Conservation (phyloP, 345 rosid genomes). For the Angophora floribunda region DNA sequence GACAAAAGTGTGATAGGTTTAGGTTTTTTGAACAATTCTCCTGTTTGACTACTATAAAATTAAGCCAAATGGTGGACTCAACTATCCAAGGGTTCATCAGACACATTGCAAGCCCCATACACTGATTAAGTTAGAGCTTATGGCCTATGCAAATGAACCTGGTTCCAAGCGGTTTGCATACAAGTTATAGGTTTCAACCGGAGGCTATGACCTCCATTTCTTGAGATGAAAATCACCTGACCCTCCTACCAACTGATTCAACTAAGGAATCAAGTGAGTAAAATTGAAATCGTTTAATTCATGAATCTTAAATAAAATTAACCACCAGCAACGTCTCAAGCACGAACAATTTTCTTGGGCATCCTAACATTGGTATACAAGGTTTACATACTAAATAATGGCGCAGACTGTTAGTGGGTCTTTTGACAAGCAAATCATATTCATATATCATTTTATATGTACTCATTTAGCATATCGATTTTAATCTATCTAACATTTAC, state of each 20-base stretch:
- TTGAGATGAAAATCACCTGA: neutral
- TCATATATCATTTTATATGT: neutral
- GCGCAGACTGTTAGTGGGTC: neutral
- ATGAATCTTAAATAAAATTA: neutral
- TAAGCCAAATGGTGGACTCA: neutral
- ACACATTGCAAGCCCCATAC: neutral
- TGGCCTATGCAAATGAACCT: neutral
- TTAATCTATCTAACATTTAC: neutral
- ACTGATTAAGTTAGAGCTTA: neutral
- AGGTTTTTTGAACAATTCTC: too few relatives aligned
- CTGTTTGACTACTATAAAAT: neutral
- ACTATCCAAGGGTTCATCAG: neutral
- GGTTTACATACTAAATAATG: neutral
- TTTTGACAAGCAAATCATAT: neutral
- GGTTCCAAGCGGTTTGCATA: neutral
- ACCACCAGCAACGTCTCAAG: neutral
- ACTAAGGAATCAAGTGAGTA: neutral
- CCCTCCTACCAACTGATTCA: neutral
- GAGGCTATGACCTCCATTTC: neutral
- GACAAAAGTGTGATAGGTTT: too few relatives aligned
- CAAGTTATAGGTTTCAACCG: neutral
- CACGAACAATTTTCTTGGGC: neutral
- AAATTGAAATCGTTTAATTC: neutral
- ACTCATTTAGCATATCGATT: neutral
- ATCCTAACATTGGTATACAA: neutral